Evolutionary conservation across 2,329 filamentous ascomycete species (phyloP).

Genomic region (Lasiodiplodia citricola): DNA sequence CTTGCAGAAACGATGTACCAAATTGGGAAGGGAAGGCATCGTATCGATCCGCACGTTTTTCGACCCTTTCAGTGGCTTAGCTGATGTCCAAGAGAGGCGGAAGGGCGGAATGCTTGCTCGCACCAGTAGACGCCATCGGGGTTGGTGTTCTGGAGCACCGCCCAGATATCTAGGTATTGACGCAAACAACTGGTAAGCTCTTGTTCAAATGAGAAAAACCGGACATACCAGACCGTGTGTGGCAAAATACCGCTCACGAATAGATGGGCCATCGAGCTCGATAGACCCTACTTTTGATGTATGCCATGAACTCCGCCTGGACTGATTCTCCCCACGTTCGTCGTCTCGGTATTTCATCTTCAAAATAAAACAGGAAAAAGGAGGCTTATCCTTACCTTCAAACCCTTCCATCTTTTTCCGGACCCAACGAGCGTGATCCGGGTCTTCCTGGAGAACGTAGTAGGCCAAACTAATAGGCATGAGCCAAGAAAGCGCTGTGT

Average conservation of each 20-base stretch:
- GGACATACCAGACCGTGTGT: not conserved
- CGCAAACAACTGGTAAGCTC: not conserved
- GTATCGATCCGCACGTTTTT: conserved; percentile 16
- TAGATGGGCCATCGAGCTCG: not conserved
- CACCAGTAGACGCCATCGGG: conserved; percentile 21
- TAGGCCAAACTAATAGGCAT: conserved; percentile 31
- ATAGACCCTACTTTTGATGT: not conserved
- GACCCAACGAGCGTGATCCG: conserved; percentile 27
- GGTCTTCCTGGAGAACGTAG: conserved; percentile 27
- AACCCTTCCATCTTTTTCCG: conserved; percentile 26
- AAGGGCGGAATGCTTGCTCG: not conserved
- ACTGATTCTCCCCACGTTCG: not conserved
- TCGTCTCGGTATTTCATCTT: conserved; percentile 17
- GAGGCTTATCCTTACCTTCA: conserved; percentile 22
- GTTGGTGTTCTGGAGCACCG: conserved; percentile 21
- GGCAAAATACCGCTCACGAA: not conserved
- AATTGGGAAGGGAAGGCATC: conserved; percentile 16
- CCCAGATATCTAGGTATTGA: conserved; percentile 11
- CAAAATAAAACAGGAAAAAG: not conserved
- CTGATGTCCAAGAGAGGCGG: not conserved
- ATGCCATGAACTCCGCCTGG: not conserved
- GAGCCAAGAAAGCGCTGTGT: conserved; percentile 28
- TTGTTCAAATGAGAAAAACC: not conserved
- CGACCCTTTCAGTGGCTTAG: conserved; percentile 9
- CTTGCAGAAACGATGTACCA: conserved; percentile 6